These are phyloP conservation scores for Backusella luteola DNA, from an alignment of 192 early-diverging fungal species.

Conservation along the genomic window DNA sequence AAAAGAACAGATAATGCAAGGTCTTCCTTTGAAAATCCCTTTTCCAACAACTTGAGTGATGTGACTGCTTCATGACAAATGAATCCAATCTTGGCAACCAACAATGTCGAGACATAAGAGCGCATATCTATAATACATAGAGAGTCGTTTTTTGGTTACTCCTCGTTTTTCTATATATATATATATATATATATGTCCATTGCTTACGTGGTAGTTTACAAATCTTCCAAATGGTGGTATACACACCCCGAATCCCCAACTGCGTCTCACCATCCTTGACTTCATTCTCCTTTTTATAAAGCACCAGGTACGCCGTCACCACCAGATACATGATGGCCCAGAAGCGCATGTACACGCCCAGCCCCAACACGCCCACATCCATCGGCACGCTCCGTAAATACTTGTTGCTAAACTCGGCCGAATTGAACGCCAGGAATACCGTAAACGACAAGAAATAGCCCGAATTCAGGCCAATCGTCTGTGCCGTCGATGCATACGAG, in stretches of 20 bases:
- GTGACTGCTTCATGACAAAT: constrained; percentile 95
- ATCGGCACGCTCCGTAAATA: constrained; percentile 71
- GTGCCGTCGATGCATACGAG: constrained; percentile 91
- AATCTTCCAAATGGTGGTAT: constrained; percentile 87
- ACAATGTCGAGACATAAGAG: constrained; percentile 73
- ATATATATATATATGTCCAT: too few species aligned
- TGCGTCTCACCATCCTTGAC: constrained; percentile 44
- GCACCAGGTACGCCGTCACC: constrained; percentile 77
- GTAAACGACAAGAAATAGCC: constrained; percentile 97
- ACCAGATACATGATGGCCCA: constrained; percentile 91
- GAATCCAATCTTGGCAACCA: constrained; percentile 93
- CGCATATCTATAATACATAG: constrained; percentile 64
- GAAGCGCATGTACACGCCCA: constrained; percentile 88
- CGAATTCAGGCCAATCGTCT: constrained; percentile 95
- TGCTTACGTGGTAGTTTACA: constrained; percentile 73
- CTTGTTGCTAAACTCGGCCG: constrained; percentile 91
- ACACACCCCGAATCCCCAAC: constrained; percentile 68
- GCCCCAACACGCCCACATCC: constrained; percentile 72
- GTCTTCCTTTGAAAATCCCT: constrained; percentile 93
- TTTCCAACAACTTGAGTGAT: constrained; percentile 91
- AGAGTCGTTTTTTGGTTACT: not conserved
- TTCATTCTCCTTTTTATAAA: constrained; percentile 70
- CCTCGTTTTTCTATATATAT: not conserved
- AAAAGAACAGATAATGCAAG: constrained; percentile 89
- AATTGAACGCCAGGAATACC: constrained; percentile 95